A percentile compares a stretch with the other conserved stretches of the same genome.
Conservation (phyloP, 352 stramenopile species). For the Globisporangium alternatum region DNA sequence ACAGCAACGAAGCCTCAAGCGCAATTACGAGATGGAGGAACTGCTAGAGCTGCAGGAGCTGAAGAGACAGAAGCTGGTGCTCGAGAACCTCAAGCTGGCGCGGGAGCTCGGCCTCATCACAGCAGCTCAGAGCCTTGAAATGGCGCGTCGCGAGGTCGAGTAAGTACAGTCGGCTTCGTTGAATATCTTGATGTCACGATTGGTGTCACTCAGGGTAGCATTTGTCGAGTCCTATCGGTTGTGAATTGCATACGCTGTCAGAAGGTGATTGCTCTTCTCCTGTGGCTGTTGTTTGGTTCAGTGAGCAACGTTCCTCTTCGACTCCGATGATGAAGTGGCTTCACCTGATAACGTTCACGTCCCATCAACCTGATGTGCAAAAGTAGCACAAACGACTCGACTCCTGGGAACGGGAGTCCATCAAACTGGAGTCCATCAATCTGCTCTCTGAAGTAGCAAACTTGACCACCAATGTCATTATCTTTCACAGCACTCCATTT, state of each 20-base stretch:
- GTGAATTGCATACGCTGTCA: too few species aligned
- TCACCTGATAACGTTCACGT: too few species aligned
- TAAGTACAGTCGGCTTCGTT: too few species aligned
- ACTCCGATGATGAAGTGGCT: too few species aligned
- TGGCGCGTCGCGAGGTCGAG: not conserved
- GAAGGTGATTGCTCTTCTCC: too few species aligned
- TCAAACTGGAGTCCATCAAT: not conserved
- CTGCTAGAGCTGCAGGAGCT: conserved; percentile 2
- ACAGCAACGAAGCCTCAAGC: not conserved
- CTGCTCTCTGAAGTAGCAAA: not conserved
- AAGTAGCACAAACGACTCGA: not conserved
- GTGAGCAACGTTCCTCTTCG: too few species aligned
- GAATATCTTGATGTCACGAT: too few species aligned
- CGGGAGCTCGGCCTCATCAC: not conserved
- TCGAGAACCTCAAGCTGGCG: conserved; percentile 1
- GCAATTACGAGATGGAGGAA: not conserved
- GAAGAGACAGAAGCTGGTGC: not conserved
- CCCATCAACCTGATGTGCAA: not conserved
- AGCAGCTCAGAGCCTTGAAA: not conserved
- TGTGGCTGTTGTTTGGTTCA: too few species aligned
- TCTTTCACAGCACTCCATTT: not conserved
- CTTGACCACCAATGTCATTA: not conserved
- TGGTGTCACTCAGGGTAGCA: too few species aligned
- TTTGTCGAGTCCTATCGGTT: too few species aligned
- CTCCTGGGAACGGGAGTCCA: not conserved